A percentile compares a stretch with the other conserved stretches of the same genome.
phyloP scores from a whole-genome alignment of 805 yeast species.

The Diddensiella santjacobensis region DNA sequence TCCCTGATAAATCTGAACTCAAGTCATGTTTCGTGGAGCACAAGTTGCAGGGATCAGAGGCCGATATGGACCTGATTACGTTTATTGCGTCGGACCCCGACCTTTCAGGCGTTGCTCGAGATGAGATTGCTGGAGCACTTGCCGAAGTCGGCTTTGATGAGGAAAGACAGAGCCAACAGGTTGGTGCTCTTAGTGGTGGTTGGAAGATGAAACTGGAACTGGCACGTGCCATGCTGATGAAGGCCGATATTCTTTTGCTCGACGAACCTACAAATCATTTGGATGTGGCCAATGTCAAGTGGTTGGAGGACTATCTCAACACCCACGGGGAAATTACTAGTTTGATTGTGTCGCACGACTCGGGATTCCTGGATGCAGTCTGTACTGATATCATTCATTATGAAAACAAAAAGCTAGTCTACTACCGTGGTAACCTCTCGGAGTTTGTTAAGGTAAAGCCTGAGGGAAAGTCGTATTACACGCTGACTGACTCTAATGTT shows the following conservation, averaged over 20 bases:
- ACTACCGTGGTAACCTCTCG: conserved; percentile 93
- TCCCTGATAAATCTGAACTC: conserved; percentile 83
- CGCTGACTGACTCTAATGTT: conserved; percentile 86
- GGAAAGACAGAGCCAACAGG: conserved; percentile 83
- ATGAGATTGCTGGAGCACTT: conserved; percentile 72
- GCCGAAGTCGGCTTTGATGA: conserved; percentile 87
- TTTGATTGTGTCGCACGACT: conserved; percentile 94
- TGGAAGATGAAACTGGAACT: conserved; percentile 99
- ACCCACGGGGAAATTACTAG: conserved; percentile 87
- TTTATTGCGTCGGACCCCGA: conserved; percentile 91
- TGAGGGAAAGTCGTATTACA: conserved; percentile 93
- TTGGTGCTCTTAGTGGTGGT: conserved; percentile 95
- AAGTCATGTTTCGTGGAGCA: conserved; percentile 97
- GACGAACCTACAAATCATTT: conserved; percentile 99
- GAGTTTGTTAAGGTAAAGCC: conserved; percentile 89
- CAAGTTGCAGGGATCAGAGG: conserved; percentile 91
- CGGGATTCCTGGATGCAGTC: conserved; percentile 91
- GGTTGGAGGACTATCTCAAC: conserved; percentile 86
- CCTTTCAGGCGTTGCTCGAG: conserved; percentile 55
- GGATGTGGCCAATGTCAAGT: conserved; percentile 88
- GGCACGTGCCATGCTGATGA: conserved; percentile 98
- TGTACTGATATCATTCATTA: conserved; percentile 97
- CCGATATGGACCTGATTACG: conserved; percentile 79
- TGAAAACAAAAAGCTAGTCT: conserved; percentile 89
- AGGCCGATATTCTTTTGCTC: conserved; percentile 87